Evolutionary conservation across 2,329 filamentous ascomycete genomes (phyloP).

Genomic region (Epichloe bromicola): DNA sequence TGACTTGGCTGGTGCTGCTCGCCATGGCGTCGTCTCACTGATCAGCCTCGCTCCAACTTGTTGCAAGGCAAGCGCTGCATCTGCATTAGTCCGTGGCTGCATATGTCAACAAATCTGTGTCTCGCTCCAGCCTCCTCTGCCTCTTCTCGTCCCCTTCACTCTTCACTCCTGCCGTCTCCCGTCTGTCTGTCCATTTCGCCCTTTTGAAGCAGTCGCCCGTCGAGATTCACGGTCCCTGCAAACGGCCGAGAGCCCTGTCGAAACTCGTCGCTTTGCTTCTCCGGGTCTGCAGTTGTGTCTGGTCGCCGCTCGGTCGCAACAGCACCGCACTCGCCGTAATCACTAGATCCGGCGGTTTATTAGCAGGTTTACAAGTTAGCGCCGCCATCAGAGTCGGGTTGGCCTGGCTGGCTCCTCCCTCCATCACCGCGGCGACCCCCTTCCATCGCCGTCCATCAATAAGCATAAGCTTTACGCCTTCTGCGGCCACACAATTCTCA

Average conservation of each 20-base stretch:
- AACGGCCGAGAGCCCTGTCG: background rate
- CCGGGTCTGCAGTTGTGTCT: too few relatives aligned
- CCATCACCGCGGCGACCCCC: conserved; percentile 5
- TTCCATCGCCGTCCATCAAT: background rate
- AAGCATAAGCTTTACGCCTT: background rate
- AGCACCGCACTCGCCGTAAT: background rate
- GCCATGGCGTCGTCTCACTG: background rate
- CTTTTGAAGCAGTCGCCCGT: background rate
- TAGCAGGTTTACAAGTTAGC: too few relatives aligned
- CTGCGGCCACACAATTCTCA: background rate
- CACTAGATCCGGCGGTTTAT: background rate
- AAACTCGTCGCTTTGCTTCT: background rate
- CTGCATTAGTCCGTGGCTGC: background rate
- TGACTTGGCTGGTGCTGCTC: too few relatives aligned
- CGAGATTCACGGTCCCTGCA: background rate
- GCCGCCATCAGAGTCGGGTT: background rate
- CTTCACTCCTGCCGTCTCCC: background rate
- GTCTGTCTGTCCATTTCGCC: background rate
- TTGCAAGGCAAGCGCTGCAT: background rate
- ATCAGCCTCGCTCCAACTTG: background rate
- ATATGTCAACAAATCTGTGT: background rate
- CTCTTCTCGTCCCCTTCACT: background rate
- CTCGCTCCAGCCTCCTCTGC: background rate
- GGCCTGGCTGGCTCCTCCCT: background rate
- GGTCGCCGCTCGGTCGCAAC: background rate